Base-by-base conservation (phyloP, 441 rosid genomes). In the Corymbia calophylla region DNA sequence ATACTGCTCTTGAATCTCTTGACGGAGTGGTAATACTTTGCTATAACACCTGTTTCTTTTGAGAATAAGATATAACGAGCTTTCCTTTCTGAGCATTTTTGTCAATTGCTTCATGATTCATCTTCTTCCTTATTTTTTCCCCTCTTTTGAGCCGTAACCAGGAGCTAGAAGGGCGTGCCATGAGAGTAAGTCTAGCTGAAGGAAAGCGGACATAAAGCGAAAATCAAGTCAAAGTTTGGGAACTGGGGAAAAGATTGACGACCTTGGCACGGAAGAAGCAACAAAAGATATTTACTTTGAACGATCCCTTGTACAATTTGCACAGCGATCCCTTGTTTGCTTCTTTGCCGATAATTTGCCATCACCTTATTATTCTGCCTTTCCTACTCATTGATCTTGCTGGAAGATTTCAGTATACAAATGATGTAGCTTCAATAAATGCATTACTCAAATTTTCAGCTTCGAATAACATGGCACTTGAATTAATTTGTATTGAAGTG, bases 81-180 rank as follows among this genome's bases (percentile, higher is more conserved):
- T 8, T 85, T 18, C 62, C 55, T 77, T 77, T 44, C 84, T 7
- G 10, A 77, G 18, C 18, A 25, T 35, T 53, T 48, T 64, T 66
- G 47, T 7, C 53, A 9, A 29, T 8, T 66, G 70, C n/a, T 88
- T 27, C 68, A 7, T 31, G 47, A 87, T 87, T 86, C 49, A 47
- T 25, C 29, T 86, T 51, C 60, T 86, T 86, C 49, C 49, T 86
- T 39, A 29, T 86, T 86, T 35, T 16, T 87, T 44, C 5, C n/a
- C 54, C 53, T 60, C 48, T 84, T 88, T 35, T 84, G 88, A 60
- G 66, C 87, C 13, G 77, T 32, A 14, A 51, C n/a, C 48, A 96
- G 96, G 99, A 96, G 89, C 92, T 97, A 4, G 98, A 96, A 66
- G 99, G 99, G 51, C 92, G 99, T n/a, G 94, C 93, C 1, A 89